Percentiles rank a stretch among this genome's conserved stretches.
These are phyloP conservation scores for Litchi chinensis DNA, from an alignment of 345 rosid species.

Conservation along the genomic window DNA sequence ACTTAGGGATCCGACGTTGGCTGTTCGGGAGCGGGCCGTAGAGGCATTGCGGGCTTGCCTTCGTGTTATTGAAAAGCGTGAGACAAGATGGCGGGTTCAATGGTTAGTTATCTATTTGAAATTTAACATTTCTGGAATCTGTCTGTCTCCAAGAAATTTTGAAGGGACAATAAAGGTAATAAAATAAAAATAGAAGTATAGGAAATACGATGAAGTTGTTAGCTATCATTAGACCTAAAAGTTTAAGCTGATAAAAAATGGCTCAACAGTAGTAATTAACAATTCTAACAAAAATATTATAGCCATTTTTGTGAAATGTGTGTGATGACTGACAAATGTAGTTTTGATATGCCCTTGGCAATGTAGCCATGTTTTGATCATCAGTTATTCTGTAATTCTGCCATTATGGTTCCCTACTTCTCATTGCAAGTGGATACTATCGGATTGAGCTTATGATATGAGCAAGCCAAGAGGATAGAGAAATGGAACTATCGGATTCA, in stretches of 20 bases:
- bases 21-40: slow-evolving; percentile 89
- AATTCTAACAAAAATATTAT: neutral
- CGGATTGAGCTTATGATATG: neutral
- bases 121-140: slow-evolving; percentile 2
- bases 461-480: neutral
- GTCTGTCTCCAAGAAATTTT: neutral
- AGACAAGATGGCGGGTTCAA: slow-evolving; percentile 99
- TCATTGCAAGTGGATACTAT: neutral
- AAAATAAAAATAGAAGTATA: neutral
- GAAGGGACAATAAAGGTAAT: neutral
- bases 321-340: neutral
- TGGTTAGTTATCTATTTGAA: slow-evolving; percentile 56
- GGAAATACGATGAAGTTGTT: too few species aligned
- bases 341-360: neutral
- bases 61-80: slow-evolving; percentile 97
- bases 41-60: slow-evolving; percentile 99
- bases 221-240: too few species aligned
- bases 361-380: neutral
- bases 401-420: neutral
- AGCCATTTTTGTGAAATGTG: neutral
- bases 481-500: neutral
- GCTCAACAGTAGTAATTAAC: too few species aligned
- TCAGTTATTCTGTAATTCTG: neutral
- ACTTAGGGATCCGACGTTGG: slow-evolving; percentile 86
- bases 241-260: too few species aligned